Conservation (phyloP, 768 basidiomycete genomes). For the Sutorius australiensis region DNA sequence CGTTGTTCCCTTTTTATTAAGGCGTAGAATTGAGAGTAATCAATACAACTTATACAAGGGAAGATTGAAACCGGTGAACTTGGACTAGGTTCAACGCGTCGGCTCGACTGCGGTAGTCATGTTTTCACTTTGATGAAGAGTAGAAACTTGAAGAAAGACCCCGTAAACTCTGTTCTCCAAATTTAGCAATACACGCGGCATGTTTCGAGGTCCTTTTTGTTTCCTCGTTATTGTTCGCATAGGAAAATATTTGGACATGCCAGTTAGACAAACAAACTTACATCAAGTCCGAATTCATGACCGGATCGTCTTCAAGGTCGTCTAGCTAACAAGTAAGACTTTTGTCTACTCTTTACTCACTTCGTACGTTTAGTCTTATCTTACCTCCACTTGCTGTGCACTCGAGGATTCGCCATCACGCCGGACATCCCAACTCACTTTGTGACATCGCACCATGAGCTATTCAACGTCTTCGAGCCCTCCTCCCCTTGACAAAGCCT, state of each 20-base stretch:
- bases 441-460: slow-evolving; percentile 13
- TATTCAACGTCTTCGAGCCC: slow-evolving; percentile 3
- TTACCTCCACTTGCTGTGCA: not conserved
- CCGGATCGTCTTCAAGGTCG: not conserved
- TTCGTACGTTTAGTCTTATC: not conserved
- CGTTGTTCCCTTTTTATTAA: too few species aligned
- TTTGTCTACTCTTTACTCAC: not conserved
- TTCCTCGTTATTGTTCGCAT: not conserved
- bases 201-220: slow-evolving; percentile 16
- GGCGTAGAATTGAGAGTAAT: slow-evolving; percentile 23
- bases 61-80: not conserved
- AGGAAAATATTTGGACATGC: slow-evolving; percentile 13
- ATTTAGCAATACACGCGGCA: not conserved
- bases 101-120: not conserved
- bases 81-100: not conserved
- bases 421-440: not conserved
- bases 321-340: slow-evolving; percentile 2
- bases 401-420: slow-evolving; percentile 12
- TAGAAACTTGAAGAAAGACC: slow-evolving; percentile 1
- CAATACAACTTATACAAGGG: slow-evolving; percentile 5
- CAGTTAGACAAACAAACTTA: slow-evolving; percentile 15
- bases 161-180: slow-evolving; percentile 21
- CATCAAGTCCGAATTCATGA: slow-evolving; percentile 1
- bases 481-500: slow-evolving; percentile 10
- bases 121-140: too few species aligned